Evolutionary conservation across 257 asterid genomes (phyloP), one percentile per base, ranked within the genome.

Genomic region (Plantago ovata): DNA sequence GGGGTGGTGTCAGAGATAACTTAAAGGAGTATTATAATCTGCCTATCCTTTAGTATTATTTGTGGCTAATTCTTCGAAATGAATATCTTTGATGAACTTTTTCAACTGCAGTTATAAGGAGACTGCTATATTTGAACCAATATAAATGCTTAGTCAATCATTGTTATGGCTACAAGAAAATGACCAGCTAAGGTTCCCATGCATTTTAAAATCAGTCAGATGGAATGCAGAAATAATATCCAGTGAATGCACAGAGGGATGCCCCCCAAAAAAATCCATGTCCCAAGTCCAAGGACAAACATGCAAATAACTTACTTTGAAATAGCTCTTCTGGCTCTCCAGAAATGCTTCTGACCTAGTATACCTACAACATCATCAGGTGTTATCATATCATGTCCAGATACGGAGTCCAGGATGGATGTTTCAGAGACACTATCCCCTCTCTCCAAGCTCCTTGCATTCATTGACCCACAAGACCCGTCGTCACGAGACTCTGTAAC

Each of bases 291-390:
- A 46, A 53, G 46, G 63, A 43, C 38, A 24, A 12, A 38, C 8
- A 23, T 13, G 42, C 67, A 40, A 38, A 40, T 33, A 66, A 80
- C 95, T 81, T 81, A 91, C 96, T 80, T 83, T 74, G 75, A 68
- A 73, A 91, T 85, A 46, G 92, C 89, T 69, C 79, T 78, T 67
- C 98, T 80, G 56, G 96, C 95, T 75, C 85, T 91, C 96, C 96
- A 91, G 65, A 91, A 91, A 57, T 67, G 82, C 62, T 83, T 91
- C 81, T 71, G 86, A 56, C 98, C 98, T 18, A 91, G 78, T 24
- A 78, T 61, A 59, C 92, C 86, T 11, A 81, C 95, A 61, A 83
- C 77, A 62, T 83, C 94, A 55, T 91, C 98, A 28, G 98, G 98
- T 49, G 85, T 75, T 42, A 57, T 57, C 50, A 85, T 56, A 56